phyloP scores from a whole-genome alignment of 441 rosid species.

The Adansonia rubrostipa region DNA sequence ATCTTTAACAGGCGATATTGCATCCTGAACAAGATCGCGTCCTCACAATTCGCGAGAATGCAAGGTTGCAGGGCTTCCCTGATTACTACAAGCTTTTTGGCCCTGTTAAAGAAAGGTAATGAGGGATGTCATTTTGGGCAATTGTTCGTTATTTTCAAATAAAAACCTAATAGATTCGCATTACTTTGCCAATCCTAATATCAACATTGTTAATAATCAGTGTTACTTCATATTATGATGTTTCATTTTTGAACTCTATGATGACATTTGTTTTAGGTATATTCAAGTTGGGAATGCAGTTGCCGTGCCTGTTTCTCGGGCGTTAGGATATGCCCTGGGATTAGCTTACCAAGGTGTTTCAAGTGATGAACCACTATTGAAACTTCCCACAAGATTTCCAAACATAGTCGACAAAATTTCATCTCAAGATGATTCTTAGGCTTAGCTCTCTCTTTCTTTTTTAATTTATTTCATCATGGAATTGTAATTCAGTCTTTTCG shows the following conservation, averaged over 20 bases:
- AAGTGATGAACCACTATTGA: slow-evolving; percentile 38
- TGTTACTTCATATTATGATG: not conserved
- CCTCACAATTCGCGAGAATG: slow-evolving; percentile 65
- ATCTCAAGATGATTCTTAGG: slow-evolving; percentile 11
- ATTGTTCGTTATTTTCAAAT: too few relatives aligned
- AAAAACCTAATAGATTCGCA: too few relatives aligned
- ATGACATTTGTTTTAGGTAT: slow-evolving; percentile 41
- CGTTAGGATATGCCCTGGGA: slow-evolving; percentile 61
- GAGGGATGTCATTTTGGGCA: not conserved
- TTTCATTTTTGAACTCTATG: not conserved
- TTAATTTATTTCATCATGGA: not conserved
- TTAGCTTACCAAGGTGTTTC: slow-evolving; percentile 44
- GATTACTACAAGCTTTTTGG: slow-evolving; percentile 68
- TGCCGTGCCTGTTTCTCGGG: slow-evolving; percentile 74
- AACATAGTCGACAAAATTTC: not conserved
- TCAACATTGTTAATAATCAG: not conserved
- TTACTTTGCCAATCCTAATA: too few relatives aligned
- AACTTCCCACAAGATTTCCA: slow-evolving; percentile 47
- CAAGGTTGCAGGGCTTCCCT: slow-evolving; percentile 74
- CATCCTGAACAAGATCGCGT: slow-evolving; percentile 78
- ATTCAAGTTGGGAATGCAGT: slow-evolving; percentile 79
- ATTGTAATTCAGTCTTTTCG: not conserved
- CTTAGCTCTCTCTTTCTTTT: not conserved
- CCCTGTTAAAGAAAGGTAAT: slow-evolving; percentile 67
- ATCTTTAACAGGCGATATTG: slow-evolving; percentile 47